Evolutionary conservation across 1,284 basidiomycete species (phyloP).

Genomic region (Gastroboletus turbinatus): DNA sequence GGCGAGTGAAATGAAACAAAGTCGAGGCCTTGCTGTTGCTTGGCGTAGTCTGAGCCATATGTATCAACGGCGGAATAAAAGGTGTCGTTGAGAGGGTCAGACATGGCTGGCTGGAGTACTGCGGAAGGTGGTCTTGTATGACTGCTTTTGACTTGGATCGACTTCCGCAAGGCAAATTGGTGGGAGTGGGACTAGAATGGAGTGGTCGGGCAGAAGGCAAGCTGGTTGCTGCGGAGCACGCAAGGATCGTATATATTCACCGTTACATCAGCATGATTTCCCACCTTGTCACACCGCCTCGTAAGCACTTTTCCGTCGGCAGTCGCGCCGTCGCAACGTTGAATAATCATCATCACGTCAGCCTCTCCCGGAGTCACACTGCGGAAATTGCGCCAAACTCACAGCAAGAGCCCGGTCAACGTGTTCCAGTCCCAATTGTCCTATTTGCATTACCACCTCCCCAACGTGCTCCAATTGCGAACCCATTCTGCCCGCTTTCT

Average conservation of each 20-base stretch:
- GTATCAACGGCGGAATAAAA: slow-evolving; percentile 37
- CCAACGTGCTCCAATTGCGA: background rate
- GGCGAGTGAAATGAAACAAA: slow-evolving; percentile 67
- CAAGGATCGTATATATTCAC: slow-evolving; percentile 36
- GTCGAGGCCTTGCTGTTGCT: slow-evolving; percentile 50
- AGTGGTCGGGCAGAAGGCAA: slow-evolving; percentile 8
- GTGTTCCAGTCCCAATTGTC: background rate
- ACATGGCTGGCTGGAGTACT: slow-evolving; percentile 29
- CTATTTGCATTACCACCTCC: slow-evolving; percentile 2
- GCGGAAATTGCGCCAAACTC: slow-evolving; percentile 16
- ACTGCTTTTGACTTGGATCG: slow-evolving; percentile 21
- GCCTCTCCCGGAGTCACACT: slow-evolving; percentile 7
- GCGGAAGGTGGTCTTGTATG: slow-evolving; percentile 25
- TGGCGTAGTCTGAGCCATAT: slow-evolving; percentile 39
- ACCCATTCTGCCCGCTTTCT: background rate
- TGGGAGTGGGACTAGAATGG: slow-evolving; percentile 1
- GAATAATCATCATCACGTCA: slow-evolving; percentile 29
- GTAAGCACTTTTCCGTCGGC: slow-evolving; percentile 15
- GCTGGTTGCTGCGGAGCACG: slow-evolving; percentile 35
- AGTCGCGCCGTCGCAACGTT: slow-evolving; percentile 10
- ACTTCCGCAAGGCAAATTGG: slow-evolving; percentile 6
- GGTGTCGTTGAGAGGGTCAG: slow-evolving; percentile 32
- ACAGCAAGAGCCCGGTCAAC: background rate
- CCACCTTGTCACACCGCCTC: slow-evolving; percentile 27
- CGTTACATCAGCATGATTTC: slow-evolving; percentile 36